Conservation (phyloP, 306 rosid genomes). For the Quercus rubra region DNA sequence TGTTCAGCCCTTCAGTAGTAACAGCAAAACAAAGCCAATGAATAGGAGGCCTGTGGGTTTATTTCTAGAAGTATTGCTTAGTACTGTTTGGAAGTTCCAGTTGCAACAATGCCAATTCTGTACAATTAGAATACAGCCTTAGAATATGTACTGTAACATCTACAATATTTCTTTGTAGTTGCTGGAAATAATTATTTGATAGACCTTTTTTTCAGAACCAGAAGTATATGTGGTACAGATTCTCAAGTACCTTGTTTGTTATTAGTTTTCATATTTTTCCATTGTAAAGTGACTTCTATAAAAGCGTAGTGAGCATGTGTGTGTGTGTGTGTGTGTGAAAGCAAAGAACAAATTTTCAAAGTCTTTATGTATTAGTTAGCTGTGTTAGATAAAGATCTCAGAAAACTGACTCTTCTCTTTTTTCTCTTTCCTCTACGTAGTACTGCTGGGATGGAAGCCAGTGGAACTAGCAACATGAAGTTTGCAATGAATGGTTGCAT, state of each 20-base stretch:
- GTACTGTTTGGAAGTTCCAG: not conserved
- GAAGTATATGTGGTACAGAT: not conserved
- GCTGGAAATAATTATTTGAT: not conserved
- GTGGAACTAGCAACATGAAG: slow-evolving; percentile 99
- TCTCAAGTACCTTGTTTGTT: not conserved
- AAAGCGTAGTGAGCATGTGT: not conserved
- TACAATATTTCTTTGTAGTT: not conserved
- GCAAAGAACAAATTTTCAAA: not conserved
- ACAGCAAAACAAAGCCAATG: not conserved
- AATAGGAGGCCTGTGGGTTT: not conserved
- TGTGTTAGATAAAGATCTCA: not conserved
- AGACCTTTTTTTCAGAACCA: not conserved
- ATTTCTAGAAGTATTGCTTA: not conserved
- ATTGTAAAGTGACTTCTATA: no score
- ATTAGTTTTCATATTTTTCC: not conserved
- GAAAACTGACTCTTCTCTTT: not conserved
- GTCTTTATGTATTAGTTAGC: not conserved
- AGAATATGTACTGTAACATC: not conserved
- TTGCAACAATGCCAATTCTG: not conserved
- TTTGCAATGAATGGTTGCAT: slow-evolving; percentile 96
- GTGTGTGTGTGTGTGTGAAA: not conserved
- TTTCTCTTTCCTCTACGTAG: slow-evolving; percentile 29
- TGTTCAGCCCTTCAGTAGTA: not conserved
- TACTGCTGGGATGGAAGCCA: slow-evolving; percentile 99
- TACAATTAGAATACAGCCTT: not conserved